phyloP scores from a whole-genome alignment of 2,329 filamentous ascomycete genomes.

The Juglanconis sp. region DNA sequence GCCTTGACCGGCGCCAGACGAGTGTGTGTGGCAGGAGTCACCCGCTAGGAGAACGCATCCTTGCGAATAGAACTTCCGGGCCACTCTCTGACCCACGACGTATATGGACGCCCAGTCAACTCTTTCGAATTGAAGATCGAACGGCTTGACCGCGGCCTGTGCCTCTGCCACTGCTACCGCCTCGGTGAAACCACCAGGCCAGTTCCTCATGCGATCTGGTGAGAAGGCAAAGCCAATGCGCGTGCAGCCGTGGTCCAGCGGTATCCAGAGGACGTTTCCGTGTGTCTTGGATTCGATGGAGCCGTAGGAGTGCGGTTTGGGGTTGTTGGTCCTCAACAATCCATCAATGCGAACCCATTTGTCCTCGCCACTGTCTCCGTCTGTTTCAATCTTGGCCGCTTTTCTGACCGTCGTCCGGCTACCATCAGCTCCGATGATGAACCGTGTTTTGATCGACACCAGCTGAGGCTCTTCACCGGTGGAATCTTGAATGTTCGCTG shows the following conservation, averaged over 20 bases:
- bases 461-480: neutral
- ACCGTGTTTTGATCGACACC: conserved; percentile 22
- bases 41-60: conserved; percentile 48
- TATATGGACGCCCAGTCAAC: conserved; percentile 18
- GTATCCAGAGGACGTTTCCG: conserved; percentile 54
- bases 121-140: neutral
- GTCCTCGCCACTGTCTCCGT: conserved; percentile 46
- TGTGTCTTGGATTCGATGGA: conserved; percentile 49
- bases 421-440: conserved; percentile 50
- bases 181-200: conserved; percentile 34
- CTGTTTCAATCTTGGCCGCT: conserved; percentile 44
- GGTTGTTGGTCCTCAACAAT: conserved; percentile 45
- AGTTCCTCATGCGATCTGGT: conserved; percentile 35
- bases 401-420: conserved; percentile 46
- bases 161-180: conserved; percentile 34
- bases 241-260: conserved; percentile 49
- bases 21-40: conserved; percentile 54
- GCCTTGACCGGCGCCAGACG: conserved; percentile 60
- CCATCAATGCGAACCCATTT: conserved; percentile 54
- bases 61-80: conserved; percentile 54
- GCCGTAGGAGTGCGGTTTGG: conserved; percentile 44
- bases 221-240: conserved; percentile 53
- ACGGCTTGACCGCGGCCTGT: neutral
- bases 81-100: conserved; percentile 53
- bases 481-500: neutral